Percentiles rank a stretch among this genome's conserved stretches.
Evolutionary conservation across 352 stramenopile genomes (phyloP).

Genomic region (Globisporangium uncinulatum): DNA sequence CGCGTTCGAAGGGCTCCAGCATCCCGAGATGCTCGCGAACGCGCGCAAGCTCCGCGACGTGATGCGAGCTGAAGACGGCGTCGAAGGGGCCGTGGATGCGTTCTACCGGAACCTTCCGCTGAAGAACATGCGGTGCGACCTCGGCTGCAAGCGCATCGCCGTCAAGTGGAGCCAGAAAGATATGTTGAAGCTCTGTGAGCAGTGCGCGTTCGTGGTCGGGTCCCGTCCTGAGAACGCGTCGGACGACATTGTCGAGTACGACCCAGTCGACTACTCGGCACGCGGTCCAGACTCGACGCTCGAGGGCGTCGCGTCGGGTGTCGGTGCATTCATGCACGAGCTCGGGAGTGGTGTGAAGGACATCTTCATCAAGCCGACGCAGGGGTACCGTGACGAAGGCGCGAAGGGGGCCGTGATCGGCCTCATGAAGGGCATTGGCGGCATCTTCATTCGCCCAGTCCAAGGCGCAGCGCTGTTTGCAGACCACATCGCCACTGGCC

Average conservation of each 20-base stretch:
- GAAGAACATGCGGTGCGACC: constrained; percentile 82
- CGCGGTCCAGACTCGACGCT: constrained; percentile 50
- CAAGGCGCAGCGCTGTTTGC: constrained; percentile 42
- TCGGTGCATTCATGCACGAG: constrained; percentile 43
- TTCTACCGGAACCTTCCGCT: constrained; percentile 84
- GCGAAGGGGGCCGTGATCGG: constrained; percentile 45
- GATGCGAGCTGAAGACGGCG: constrained; percentile 81
- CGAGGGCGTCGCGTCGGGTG: constrained; percentile 34
- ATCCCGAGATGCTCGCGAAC: constrained; percentile 34
- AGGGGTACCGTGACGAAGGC: constrained; percentile 39
- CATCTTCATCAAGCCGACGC: constrained; percentile 33
- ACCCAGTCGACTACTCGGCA: constrained; percentile 46
- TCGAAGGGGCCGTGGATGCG: constrained; percentile 59
- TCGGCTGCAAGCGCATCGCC: constrained; percentile 34
- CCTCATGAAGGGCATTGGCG: constrained; percentile 32
- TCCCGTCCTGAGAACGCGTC: constrained; percentile 30
- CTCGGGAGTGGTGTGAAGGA: constrained; percentile 41
- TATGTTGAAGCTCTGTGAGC: constrained; percentile 41
- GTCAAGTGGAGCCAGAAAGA: constrained; percentile 51
- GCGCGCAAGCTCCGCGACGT: constrained; percentile 28
- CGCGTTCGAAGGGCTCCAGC: constrained; percentile 71
- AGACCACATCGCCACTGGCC: constrained; percentile 36
- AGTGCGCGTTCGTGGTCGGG: constrained; percentile 45
- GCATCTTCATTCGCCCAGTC: constrained; percentile 34
- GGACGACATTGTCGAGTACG: background rate